phyloP scores from a whole-genome alignment of 805 yeast species.

The Saturnispora zaruensis region DNA sequence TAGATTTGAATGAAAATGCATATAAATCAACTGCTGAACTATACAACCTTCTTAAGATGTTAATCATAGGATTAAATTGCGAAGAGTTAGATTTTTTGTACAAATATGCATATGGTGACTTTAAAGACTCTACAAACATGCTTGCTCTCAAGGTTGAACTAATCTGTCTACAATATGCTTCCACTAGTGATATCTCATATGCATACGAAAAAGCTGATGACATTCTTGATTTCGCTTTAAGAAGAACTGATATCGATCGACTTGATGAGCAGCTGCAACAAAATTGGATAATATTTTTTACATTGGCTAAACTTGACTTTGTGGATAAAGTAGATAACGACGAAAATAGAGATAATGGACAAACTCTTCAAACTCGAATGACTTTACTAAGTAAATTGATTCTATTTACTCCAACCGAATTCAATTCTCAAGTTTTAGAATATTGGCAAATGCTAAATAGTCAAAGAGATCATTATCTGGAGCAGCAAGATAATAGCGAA shows the following conservation, averaged over 20 bases:
- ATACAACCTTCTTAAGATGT: conserved; percentile 32
- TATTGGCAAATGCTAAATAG: conserved; percentile 52
- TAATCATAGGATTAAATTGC: conserved; percentile 34
- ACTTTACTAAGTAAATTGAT: conserved; percentile 46
- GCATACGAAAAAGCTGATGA: conserved; percentile 41
- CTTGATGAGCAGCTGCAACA: conserved; percentile 20
- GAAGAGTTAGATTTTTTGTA: conserved; percentile 8
- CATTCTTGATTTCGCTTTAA: conserved; percentile 27
- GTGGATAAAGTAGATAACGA: conserved; percentile 12
- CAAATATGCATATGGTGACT: conserved; percentile 6
- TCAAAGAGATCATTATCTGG: conserved; percentile 20
- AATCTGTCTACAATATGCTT: conserved; percentile 59
- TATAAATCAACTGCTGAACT: conserved; percentile 39
- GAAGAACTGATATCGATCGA: conserved; percentile 7
- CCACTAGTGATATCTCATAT: conserved; percentile 51
- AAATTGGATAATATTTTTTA: conserved; percentile 68
- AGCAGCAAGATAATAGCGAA: neutral
- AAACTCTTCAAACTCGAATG: conserved; percentile 33
- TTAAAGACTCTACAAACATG: conserved; percentile 9
- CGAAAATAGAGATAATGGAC: conserved; percentile 10
- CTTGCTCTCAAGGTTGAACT: conserved; percentile 24
- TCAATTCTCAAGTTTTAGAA: conserved; percentile 45
- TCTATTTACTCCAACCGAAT: conserved; percentile 43
- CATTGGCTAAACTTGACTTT: conserved; percentile 49
- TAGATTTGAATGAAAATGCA: conserved; percentile 47